Base-by-base conservation (phyloP, 2,329 filamentous ascomycete genomes). In the Ophiosphaerella narmari region DNA sequence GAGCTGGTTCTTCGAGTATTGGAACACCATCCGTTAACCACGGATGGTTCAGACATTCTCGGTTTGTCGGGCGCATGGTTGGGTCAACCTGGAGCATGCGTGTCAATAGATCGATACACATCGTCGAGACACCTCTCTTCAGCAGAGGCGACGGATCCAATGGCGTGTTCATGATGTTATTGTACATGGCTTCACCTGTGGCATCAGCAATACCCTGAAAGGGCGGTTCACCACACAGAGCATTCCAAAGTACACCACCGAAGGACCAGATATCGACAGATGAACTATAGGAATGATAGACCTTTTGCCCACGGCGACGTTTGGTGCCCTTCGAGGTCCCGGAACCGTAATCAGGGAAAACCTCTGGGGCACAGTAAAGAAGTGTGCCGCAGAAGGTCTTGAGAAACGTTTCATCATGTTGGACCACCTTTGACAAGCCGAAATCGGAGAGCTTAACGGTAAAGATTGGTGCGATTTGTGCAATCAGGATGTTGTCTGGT, bases 251-350 rank as follows among this genome's bases (percentile, higher is more conserved):
- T 1, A 99, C 94, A 12, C 92, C 94, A 13, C 90, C 94, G 39
- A 96, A 84, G 0, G 94, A 97, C 93, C 94, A 99, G 55, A 97
- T 89, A 68, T 99, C 94, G 29, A 97, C 90, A 1, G 91, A 90
- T 54, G 96, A 90, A 66, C 87, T 90, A 71, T 99, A 99, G 18
- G 90, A 86, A 65, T 74, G 78, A 75, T 66, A 80, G 13, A 67
- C 65, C 32, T 67, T 68, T 35, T 78, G 76, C 33, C 78, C 67
- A 34, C 86, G 84, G 18, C 85, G 81, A 62, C 85, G 81, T 60
- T 86, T 87, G 49, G 82, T 82, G n/a, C 85, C 62, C 78, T 77
- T 81, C 33, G 86, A 79, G 52, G 86, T 82, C n/a, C 83, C 86
- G 41, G 84, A 78, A 59, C 85, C 78, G 61, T 89, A 86, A 63